phyloP scores from a whole-genome alignment of 164 flowering plant genomes.

The Berberis vulgaris region DNA sequence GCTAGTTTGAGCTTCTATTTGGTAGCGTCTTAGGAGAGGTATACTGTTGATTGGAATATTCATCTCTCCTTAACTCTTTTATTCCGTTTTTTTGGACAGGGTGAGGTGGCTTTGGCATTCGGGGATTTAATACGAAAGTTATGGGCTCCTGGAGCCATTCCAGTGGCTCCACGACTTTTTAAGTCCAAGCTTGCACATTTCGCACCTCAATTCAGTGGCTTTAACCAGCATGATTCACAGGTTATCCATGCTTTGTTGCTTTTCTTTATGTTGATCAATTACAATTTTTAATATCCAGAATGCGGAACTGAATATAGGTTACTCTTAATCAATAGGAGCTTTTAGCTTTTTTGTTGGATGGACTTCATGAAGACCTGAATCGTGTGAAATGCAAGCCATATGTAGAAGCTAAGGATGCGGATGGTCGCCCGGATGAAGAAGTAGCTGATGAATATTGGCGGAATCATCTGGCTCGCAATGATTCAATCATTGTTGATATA shows the following conservation, averaged over 20 bases:
- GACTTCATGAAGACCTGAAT: slow-evolving; percentile 92
- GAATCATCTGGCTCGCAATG: slow-evolving; percentile 82
- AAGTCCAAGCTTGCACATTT: slow-evolving; percentile 75
- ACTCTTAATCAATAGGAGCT: slow-evolving; percentile 43
- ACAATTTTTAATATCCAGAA: neutral
- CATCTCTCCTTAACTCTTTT: slow-evolving; percentile 4
- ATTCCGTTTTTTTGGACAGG: slow-evolving; percentile 33
- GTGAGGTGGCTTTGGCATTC: slow-evolving; percentile 88
- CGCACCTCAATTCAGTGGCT: slow-evolving; percentile 90
- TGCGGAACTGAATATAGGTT: neutral
- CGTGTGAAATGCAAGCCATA: slow-evolving; percentile 88
- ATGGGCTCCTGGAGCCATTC: slow-evolving; percentile 76
- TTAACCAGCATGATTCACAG: slow-evolving; percentile 94
- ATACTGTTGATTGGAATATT: slow-evolving; percentile 8
- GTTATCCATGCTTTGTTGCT: slow-evolving; percentile 30
- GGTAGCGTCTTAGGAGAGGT: slow-evolving; percentile 2
- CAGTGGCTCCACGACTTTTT: slow-evolving; percentile 64
- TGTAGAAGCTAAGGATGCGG: slow-evolving; percentile 73
- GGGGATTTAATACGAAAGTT: slow-evolving; percentile 76
- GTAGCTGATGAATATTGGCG: slow-evolving; percentile 89
- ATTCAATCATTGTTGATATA: slow-evolving; percentile 81
- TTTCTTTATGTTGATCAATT: neutral
- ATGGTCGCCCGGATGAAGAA: slow-evolving; percentile 61
- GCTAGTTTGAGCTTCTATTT: neutral
- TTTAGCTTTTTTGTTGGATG: slow-evolving; percentile 89